phyloP scores from a whole-genome alignment of 2,329 filamentous ascomycete genomes.

The Aspergillus candidus region DNA sequence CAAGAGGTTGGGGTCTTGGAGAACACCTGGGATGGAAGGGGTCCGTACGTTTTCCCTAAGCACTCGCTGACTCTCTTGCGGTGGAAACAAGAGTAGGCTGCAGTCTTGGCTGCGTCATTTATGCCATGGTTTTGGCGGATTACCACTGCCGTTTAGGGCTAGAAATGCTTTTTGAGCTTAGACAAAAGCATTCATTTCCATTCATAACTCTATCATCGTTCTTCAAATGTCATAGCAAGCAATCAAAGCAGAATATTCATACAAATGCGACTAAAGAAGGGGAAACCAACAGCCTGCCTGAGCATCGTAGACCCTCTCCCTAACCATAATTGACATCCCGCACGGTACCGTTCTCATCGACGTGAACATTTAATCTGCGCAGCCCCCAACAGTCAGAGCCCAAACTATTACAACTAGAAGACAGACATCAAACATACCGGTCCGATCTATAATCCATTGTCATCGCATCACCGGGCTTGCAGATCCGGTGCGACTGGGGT shows the following conservation, averaged over 20 bases:
- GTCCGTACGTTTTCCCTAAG: slow-evolving; percentile 60
- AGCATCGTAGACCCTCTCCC: not conserved
- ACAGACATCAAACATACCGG: slow-evolving; percentile 25
- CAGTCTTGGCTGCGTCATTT: not conserved
- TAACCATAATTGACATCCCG: slow-evolving; percentile 39
- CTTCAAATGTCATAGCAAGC: too few relatives aligned
- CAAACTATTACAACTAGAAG: not conserved
- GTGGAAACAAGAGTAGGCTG: slow-evolving; percentile 39
- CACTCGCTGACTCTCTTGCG: slow-evolving; percentile 64
- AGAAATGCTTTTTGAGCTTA: too few relatives aligned
- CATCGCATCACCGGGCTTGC: slow-evolving; percentile 34
- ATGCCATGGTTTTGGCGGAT: too few relatives aligned
- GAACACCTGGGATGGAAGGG: slow-evolving; percentile 58
- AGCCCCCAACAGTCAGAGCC: slow-evolving; percentile 1
- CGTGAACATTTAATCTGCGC: slow-evolving; percentile 39
- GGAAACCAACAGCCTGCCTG: not conserved
- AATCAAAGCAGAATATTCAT: too few relatives aligned
- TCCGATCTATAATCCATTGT: slow-evolving; percentile 40
- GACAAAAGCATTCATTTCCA: too few relatives aligned
- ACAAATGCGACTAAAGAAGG: too few relatives aligned
- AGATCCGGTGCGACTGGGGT: slow-evolving; percentile 38
- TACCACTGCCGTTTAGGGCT: too few relatives aligned
- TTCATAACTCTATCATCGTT: too few relatives aligned
- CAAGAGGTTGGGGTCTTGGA: slow-evolving; percentile 58
- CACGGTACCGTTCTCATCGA: slow-evolving; percentile 40